phyloP scores from a whole-genome alignment of 352 stramenopile genomes.

The Globisporangium paddicum region DNA sequence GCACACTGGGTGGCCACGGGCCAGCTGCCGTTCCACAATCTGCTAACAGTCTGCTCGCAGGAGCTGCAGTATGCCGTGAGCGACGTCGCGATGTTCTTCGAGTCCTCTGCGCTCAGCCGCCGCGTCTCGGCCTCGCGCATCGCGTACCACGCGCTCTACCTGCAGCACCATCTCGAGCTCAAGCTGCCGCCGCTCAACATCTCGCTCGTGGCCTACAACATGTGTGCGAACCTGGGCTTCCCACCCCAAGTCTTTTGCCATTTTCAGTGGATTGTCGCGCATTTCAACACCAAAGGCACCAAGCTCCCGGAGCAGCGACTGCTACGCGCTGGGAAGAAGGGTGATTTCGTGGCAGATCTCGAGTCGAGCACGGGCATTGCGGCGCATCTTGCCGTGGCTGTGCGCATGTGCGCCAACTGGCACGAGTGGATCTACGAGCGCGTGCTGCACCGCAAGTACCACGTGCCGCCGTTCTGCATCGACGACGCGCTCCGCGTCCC shows the following conservation, averaged over 20 bases:
- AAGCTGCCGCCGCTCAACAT: constrained; percentile 67
- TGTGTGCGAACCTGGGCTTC: constrained; percentile 54
- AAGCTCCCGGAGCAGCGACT: constrained; percentile 35
- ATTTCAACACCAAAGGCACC: constrained; percentile 38
- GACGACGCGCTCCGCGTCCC: constrained; percentile 18
- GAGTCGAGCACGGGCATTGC: constrained; percentile 51
- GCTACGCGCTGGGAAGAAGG: constrained; percentile 6
- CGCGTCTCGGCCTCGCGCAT: constrained; percentile 33
- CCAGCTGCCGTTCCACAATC: constrained; percentile 61
- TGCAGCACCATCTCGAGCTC: constrained; percentile 73
- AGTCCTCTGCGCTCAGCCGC: constrained; percentile 34
- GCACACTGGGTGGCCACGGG: constrained; percentile 52
- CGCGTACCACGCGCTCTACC: constrained; percentile 44
- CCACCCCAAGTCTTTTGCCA: constrained; percentile 56
- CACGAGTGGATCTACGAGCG: constrained; percentile 76
- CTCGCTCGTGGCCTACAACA: constrained; percentile 41
- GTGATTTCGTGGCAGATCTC: background rate
- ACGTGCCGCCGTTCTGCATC: constrained; percentile 17
- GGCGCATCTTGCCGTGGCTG: constrained; percentile 53
- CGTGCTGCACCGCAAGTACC: constrained; percentile 12
- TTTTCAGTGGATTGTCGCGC: constrained; percentile 59
- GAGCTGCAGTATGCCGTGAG: constrained; percentile 45
- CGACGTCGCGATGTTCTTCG: constrained; percentile 55
- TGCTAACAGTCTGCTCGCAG: constrained; percentile 40
- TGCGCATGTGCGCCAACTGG: constrained; percentile 76